A percentile compares a stretch with the other conserved stretches of the same genome.
These are phyloP conservation scores for Lolium perenne DNA, from an alignment of 176 grass and related monocot genomes.

Conservation along the genomic window DNA sequence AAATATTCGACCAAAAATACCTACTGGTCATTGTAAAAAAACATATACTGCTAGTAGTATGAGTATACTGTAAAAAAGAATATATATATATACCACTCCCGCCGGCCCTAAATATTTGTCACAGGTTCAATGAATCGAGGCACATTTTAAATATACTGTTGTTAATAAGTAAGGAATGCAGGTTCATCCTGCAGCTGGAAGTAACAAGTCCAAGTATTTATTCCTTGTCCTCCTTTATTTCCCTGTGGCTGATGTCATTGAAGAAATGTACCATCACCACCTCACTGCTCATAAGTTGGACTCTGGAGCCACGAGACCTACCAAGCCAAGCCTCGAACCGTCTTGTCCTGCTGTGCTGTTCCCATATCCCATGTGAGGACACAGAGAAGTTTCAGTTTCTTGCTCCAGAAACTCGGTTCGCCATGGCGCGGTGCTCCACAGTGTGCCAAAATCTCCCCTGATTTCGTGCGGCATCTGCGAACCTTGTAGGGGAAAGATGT, in stretches of 20 bases:
- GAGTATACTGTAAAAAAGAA: conserved; percentile 24
- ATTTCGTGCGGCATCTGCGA: conserved; percentile 64
- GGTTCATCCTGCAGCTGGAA: neutral
- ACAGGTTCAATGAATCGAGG: no score
- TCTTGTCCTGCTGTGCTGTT: conserved; percentile 24
- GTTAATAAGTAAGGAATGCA: conserved; percentile 32
- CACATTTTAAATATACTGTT: conserved; percentile 16
- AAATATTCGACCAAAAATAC: neutral
- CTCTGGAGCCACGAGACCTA: neutral
- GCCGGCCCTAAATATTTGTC: no score
- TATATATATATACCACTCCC: no score
- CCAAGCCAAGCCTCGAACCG: conserved; percentile 34
- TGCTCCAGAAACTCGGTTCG: conserved; percentile 39
- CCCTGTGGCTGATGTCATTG: conserved; percentile 24
- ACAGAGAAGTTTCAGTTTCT: conserved; percentile 22
- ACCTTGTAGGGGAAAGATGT: neutral
- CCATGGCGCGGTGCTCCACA: neutral
- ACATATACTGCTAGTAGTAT: conserved; percentile 9
- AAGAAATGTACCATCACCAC: neutral
- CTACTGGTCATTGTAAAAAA: conserved; percentile 42
- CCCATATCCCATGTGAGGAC: conserved; percentile 39
- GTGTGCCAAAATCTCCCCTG: conserved; percentile 49
- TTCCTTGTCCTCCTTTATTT: neutral
- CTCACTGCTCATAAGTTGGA: conserved; percentile 5
- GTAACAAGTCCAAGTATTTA: neutral